Conservation (phyloP, 2,329 filamentous ascomycete genomes). For the Sporothrix sp. region DNA sequence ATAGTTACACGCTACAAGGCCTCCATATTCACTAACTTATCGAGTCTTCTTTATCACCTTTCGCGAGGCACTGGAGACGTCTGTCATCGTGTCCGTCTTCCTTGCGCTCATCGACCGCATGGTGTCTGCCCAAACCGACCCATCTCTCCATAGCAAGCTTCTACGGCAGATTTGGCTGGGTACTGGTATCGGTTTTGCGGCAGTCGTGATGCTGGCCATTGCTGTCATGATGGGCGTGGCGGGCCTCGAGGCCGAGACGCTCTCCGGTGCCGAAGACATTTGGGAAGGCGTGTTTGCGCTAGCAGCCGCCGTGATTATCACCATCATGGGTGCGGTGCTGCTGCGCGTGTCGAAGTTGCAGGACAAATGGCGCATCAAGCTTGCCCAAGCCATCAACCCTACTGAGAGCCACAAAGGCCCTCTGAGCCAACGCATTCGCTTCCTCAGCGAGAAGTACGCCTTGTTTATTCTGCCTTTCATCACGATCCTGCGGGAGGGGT, state of each 20-base stretch:
- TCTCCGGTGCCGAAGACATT: constrained; percentile 53
- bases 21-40: not conserved
- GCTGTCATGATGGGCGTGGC: constrained; percentile 68
- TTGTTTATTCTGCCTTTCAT: constrained; percentile 73
- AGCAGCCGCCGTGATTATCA: constrained; percentile 60
- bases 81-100: constrained; percentile 75
- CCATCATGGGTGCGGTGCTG: constrained; percentile 62
- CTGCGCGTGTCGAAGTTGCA: constrained; percentile 66
- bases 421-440: constrained; percentile 34
- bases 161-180: constrained; percentile 64
- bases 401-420: constrained; percentile 28
- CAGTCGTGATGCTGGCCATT: constrained; percentile 56
- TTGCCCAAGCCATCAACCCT: constrained; percentile 52
- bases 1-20: too few species aligned
- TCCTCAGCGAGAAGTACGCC: constrained; percentile 59
- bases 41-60: constrained; percentile 86
- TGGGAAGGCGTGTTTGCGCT: constrained; percentile 66
- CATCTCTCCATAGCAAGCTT: constrained; percentile 54
- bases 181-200: constrained; percentile 48
- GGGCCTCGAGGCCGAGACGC: constrained; percentile 52
- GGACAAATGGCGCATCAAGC: constrained; percentile 68
- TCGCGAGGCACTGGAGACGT: constrained; percentile 72
- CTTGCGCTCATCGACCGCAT: constrained; percentile 82
- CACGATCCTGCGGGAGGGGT: constrained; percentile 65
- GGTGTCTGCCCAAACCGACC: constrained; percentile 50